Evolutionary conservation across 768 basidiomycete species (phyloP), one percentile per base, ranked within the genome.

Genomic region (Calocera viscosa): DNA sequence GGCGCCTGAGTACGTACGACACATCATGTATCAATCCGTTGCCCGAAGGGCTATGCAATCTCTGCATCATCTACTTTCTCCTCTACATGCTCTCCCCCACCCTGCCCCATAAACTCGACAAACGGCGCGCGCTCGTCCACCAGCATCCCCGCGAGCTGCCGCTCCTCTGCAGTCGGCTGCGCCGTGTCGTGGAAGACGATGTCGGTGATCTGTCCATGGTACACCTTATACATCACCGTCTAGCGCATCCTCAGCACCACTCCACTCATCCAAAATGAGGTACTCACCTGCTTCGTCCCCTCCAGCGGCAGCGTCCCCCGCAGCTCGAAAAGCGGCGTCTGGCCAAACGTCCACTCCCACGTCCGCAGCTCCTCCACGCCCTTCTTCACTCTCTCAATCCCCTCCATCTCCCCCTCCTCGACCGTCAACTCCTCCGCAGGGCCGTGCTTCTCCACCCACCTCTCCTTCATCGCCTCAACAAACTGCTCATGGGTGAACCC

Each of bases 261-360:
- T 5, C 14, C 8, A 30, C 11, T 26, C 10, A 10, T 11, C 53
- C 24, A 3, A 24, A 38, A 67, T 16, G 47, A 68, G 19, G 47
- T 32, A 76, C 81, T 71, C 69, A 82, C 83, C 26, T 81, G 7
- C 66, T 3, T 72, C 65, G 11, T 79, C 80, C 74, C 80, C 80
- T 16, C 72, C 53, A 49, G 83, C 78, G 19, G 69, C 66, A 2
- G 73, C 74, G 33, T 74, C 60, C 5, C 84, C 43, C 1, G 78
- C 79, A 72, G 91, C 7, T 85, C 87, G 74, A 99, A 98, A 73
- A 95, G 90, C 43, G 94, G 94, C 0, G 94, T 95, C 73, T 94
- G 90, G 0, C 94, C 95, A 72, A 86, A 96, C 16, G 83, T 79
- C 93, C 94, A 98, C 24, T 91, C 83, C 96, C 96, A 97, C 35